Evolutionary conservation across 352 stramenopile genomes (phyloP).

Genomic region (Globisporangium radiosum): DNA sequence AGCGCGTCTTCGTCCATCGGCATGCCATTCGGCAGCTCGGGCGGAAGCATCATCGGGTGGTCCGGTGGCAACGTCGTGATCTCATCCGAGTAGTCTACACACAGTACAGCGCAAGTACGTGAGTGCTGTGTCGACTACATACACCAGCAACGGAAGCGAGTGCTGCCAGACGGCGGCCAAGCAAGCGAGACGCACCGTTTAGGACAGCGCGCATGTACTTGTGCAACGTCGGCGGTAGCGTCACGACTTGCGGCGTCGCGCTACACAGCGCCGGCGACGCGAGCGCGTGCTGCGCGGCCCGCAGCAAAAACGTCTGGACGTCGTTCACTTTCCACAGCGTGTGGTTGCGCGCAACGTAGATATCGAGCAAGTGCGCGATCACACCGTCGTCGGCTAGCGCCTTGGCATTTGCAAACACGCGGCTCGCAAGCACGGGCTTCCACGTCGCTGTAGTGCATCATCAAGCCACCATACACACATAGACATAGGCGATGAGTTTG

Average conservation of each 20-base stretch:
- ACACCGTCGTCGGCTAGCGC: slow-evolving; percentile 46
- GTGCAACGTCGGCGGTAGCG: too few species aligned
- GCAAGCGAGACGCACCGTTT: slow-evolving; percentile 28
- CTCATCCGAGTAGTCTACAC: slow-evolving; percentile 66
- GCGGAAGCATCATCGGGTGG: slow-evolving; percentile 79
- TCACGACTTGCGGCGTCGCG: slow-evolving; percentile 30
- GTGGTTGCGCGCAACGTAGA: slow-evolving; percentile 75
- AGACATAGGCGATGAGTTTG: too few species aligned
- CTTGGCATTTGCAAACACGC: slow-evolving; percentile 73
- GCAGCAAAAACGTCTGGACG: slow-evolving; percentile 60
- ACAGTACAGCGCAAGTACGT: slow-evolving; percentile 65
- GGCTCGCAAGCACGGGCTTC: slow-evolving; percentile 63
- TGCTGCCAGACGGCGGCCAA: too few species aligned
- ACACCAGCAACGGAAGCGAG: too few species aligned
- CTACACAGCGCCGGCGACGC: slow-evolving; percentile 41
- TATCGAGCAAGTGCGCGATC: slow-evolving; percentile 69
- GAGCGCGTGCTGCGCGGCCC: slow-evolving; percentile 56
- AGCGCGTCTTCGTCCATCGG: slow-evolving; percentile 53
- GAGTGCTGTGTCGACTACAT: slow-evolving; percentile 20
- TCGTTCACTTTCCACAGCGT: slow-evolving; percentile 83
- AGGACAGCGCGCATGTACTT: slow-evolving; percentile 11
- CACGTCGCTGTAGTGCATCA: slow-evolving; percentile 36
- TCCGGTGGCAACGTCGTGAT: slow-evolving; percentile 79
- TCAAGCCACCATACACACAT: neutral
- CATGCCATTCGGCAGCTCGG: slow-evolving; percentile 52